Evolutionary conservation across 805 yeast genomes (phyloP), one percentile per base, ranked within the genome.

Genomic region (Ogataea nitratoaversa): DNA sequence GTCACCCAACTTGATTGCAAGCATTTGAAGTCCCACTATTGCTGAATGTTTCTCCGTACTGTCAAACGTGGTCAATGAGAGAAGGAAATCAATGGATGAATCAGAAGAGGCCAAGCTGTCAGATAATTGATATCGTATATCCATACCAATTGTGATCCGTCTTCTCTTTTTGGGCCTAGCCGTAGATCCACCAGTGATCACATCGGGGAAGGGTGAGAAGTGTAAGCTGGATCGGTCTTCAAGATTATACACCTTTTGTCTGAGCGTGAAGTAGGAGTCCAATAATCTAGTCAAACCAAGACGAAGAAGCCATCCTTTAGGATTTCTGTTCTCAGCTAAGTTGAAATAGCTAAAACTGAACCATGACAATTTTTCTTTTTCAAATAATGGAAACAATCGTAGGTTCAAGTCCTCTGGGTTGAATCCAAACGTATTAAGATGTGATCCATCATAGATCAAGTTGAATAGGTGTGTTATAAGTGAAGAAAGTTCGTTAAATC

Each of bases 251-350:
- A 32, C 19, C 34, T 22, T 14, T n/a, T 7, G n/a, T 37, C 59
- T 60, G 24, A 66, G 40, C 4, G 37, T 35, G 43, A 57, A 72
- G 40, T 59, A 72, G 2, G 60, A 36, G 1, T 39, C 30, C 0
- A 72, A 23, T 2, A 75, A 45, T 30, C 51, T 60, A 1, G 60
- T 40, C 7, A 69, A 22, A 0, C 75, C 77, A 7, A 53, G 38
- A 1, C 61, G 38, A 4, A 66, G 45, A 11, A 76, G 52, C 82
- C 82, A 78, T 0, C 66, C 55, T 5, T 49, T 47, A 0, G 49
- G 36, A 25, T 43, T 19, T 0, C 31, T 39, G 17, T 19, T 44
- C 12, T 18, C 41, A 11, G 12, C 47, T 17, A 33, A 37, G 2
- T 38, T 35, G n/a, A 53, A 16, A 35, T 46, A 49, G 18, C 41